Conservation (phyloP, 2,329 filamentous ascomycete species). For the Sarocladiaceae sp. region DNA sequence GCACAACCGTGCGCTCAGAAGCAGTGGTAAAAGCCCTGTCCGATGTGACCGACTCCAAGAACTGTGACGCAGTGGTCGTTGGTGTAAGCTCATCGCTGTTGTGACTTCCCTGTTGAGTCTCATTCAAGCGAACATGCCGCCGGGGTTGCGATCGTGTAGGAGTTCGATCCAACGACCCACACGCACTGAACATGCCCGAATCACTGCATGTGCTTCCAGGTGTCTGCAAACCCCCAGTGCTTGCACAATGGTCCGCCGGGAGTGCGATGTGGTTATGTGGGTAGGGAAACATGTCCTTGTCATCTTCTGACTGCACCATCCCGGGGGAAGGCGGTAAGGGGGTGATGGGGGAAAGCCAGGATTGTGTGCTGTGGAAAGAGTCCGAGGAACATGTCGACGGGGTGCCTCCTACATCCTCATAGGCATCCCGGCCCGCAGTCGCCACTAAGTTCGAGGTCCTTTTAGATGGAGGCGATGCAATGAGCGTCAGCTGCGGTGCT, state of each 20-base stretch:
- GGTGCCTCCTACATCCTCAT: slow-evolving; percentile 16
- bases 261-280: slow-evolving; percentile 35
- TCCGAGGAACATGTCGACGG: slow-evolving; percentile 45
- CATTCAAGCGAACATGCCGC: neutral
- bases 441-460: neutral
- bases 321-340: slow-evolving; percentile 42
- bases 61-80: too few relatives aligned
- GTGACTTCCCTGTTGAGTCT: too few relatives aligned
- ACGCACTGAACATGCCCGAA: neutral
- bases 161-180: neutral
- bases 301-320: slow-evolving; percentile 33
- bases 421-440: slow-evolving; percentile 12
- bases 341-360: slow-evolving; percentile 38
- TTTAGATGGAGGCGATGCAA: slow-evolving; percentile 3
- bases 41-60: too few relatives aligned
- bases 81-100: too few relatives aligned
- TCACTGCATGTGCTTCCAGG: neutral
- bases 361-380: slow-evolving; percentile 51
- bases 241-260: slow-evolving; percentile 15
- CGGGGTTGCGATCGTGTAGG: neutral
- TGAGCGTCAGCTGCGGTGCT: neutral
- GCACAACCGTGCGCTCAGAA: neutral
- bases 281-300: slow-evolving; percentile 30
- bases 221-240: neutral
- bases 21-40: neutral